Base-by-base conservation (phyloP, 163 green algal genomes). In the Scenedesmus sp. region DNA sequence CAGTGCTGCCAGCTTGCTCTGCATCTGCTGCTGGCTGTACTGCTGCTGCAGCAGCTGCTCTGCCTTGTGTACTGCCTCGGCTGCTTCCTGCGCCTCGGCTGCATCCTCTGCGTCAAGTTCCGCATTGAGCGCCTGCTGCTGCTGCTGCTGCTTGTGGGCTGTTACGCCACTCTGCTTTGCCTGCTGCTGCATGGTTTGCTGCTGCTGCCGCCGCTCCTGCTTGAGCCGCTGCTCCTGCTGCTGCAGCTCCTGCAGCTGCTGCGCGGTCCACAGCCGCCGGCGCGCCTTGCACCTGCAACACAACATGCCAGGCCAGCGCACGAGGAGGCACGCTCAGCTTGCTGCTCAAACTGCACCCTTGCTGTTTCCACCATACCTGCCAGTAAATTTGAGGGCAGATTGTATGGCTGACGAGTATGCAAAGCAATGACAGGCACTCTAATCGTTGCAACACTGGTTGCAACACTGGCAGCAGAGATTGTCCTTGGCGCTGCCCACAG, bases 1-100 rank as follows among this genome's bases (percentile, higher is more conserved):
- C 10, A 96, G 91, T 15, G 26, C 81, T 3, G 62, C 34, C 4
- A 91, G 87, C n/a, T 66, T 86, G 16, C 52, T 18, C 26, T 52
- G n/a, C n/a, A 89, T 52, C 26, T 82, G 55, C 57, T 55, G n/a
- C 4, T 73, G 4, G 56, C 64, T 46, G 52, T 70, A 92, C 34
- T 79, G 76, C 34, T 70, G 70, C 70, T 92, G 52, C 56, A 79
- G 57, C 18, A 76, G 67, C 55, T 46, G 18, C 70, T 55, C 67
- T 23, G 55, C 23, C 3, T 20, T 10, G 0, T 73, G 20, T 56
- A 52, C n/a, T 15, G 13, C 56, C 10, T 55, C 56, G n/a, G 67
- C 82, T 77, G 16, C 54, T 34, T 52, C n/a, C 57, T 67, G 34
- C 4, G 60, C 84, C 62, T 34, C 84, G 66, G 57, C 84, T 6